Conservation (phyloP, 345 rosid genomes). For the Moricandia moricandioides region DNA sequence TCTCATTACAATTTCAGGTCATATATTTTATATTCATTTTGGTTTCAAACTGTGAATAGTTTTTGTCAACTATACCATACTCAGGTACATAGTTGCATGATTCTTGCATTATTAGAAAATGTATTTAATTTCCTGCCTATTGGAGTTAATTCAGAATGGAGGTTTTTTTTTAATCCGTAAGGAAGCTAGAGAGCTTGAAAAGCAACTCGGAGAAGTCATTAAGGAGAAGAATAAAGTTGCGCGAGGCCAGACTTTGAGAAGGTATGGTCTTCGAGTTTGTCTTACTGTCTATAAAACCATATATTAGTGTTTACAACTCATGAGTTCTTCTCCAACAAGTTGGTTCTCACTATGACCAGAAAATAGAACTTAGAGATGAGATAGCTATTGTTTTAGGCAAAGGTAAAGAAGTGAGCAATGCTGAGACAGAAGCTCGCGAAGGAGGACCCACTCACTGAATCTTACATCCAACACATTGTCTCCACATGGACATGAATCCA, state of each 20-base stretch:
- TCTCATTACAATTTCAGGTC: too few species aligned
- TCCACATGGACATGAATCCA: background rate
- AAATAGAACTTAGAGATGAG: constrained; percentile 95
- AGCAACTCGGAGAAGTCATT: constrained; percentile 89
- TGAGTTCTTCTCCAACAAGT: constrained; percentile 58
- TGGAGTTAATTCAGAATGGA: constrained; percentile 17
- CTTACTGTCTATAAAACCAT: background rate
- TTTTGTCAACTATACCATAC: constrained; percentile 54
- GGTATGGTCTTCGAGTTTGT: constrained; percentile 42
- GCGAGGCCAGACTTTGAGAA: constrained; percentile 90
- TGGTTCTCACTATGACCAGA: constrained; percentile 84
- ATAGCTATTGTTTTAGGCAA: constrained; percentile 67
- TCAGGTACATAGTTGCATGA: constrained; percentile 49
- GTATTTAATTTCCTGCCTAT: background rate
- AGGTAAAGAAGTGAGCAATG: constrained; percentile 29
- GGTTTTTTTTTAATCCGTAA: constrained; percentile 63
- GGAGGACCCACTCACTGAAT: background rate
- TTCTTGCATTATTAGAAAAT: background rate
- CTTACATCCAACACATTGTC: background rate
- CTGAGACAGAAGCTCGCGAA: background rate
- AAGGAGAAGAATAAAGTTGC: constrained; percentile 97
- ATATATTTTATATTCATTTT: too few species aligned
- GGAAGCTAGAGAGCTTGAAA: constrained; percentile 96
- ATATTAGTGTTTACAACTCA: too few species aligned
- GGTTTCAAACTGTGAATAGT: too few species aligned